Evolutionary conservation across 1,284 basidiomycete species (phyloP).

Genomic region (Boletus subluridellus): DNA sequence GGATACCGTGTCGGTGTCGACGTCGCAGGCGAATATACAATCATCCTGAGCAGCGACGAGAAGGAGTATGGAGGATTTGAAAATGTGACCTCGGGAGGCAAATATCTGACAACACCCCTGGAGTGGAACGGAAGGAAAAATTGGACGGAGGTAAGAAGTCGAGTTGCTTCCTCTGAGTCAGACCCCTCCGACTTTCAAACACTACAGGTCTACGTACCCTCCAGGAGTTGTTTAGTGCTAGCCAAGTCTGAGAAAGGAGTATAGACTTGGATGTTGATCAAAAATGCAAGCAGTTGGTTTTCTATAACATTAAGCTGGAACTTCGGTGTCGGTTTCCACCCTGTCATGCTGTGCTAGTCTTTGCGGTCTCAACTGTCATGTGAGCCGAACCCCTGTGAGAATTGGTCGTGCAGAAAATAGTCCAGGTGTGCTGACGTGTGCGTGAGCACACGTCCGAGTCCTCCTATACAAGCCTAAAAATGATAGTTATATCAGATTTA

Average conservation of each 20-base stretch:
- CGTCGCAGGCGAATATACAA: slow-evolving; percentile 79
- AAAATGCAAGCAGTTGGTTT: too few species aligned
- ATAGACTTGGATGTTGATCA: not conserved
- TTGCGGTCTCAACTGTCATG: too few species aligned
- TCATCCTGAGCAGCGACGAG: slow-evolving; percentile 84
- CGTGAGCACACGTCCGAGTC: too few species aligned
- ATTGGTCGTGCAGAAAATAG: too few species aligned
- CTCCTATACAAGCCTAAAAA: too few species aligned
- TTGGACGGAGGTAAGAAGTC: slow-evolving; percentile 68
- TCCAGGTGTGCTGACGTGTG: too few species aligned
- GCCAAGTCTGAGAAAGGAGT: slow-evolving; percentile 37
- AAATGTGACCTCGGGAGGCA: slow-evolving; percentile 64
- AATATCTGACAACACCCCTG: slow-evolving; percentile 80
- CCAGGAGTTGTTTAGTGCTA: slow-evolving; percentile 71
- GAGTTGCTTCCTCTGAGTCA: not conserved
- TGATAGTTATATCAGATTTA: too few species aligned
- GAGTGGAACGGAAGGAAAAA: slow-evolving; percentile 92
- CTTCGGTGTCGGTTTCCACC: too few species aligned
- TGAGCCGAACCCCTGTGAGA: too few species aligned
- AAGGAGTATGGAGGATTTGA: slow-evolving; percentile 86
- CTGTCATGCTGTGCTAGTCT: too few species aligned
- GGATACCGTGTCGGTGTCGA: slow-evolving; percentile 94
- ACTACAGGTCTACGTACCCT: slow-evolving; percentile 74
- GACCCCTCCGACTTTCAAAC: slow-evolving; percentile 8
- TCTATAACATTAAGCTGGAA: too few species aligned